phyloP scores from a whole-genome alignment of 805 yeast species.

The Starmerella etchellsii region DNA sequence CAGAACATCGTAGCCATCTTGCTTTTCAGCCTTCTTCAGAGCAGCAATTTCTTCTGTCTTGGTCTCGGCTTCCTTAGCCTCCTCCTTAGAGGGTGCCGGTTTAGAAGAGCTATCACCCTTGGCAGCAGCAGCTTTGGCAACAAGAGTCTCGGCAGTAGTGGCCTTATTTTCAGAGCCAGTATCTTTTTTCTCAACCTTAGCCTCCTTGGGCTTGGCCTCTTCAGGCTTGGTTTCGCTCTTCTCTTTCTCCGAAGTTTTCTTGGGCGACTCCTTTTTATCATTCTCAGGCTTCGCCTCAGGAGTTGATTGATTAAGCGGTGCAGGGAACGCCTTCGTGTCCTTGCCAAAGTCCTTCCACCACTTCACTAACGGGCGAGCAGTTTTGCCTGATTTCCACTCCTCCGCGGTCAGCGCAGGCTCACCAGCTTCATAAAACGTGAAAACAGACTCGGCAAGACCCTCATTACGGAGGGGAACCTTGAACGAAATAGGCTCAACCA shows the following conservation, averaged over 20 bases:
- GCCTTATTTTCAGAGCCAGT: constrained; percentile 29
- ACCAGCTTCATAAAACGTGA: constrained; percentile 77
- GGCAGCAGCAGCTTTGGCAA: constrained; percentile 20
- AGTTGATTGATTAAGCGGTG: constrained; percentile 8
- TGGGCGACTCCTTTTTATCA: not conserved
- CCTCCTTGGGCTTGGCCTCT: constrained; percentile 18
- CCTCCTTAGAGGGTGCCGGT: not conserved
- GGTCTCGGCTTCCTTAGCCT: not conserved
- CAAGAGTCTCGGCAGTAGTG: constrained; percentile 13
- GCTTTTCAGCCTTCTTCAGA: constrained; percentile 30
- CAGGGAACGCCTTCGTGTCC: constrained; percentile 31
- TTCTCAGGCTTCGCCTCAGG: no score
- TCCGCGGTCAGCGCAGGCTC: constrained; percentile 65
- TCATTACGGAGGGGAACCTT: constrained; percentile 91
- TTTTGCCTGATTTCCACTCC: constrained; percentile 71
- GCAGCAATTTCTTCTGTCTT: constrained; percentile 19
- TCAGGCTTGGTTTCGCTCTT: constrained; percentile 1
- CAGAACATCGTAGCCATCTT: constrained; percentile 37
- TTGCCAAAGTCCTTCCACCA: constrained; percentile 64
- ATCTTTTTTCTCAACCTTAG: not conserved
- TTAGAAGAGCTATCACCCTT: constrained; percentile 19
- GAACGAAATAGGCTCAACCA: constrained; percentile 84
- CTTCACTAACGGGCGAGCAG: constrained; percentile 64
- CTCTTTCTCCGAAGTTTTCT: constrained; percentile 1
- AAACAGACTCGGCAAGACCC: constrained; percentile 82